phyloP scores from a whole-genome alignment of 768 basidiomycete species.

The Auricularia auricula-judae region DNA sequence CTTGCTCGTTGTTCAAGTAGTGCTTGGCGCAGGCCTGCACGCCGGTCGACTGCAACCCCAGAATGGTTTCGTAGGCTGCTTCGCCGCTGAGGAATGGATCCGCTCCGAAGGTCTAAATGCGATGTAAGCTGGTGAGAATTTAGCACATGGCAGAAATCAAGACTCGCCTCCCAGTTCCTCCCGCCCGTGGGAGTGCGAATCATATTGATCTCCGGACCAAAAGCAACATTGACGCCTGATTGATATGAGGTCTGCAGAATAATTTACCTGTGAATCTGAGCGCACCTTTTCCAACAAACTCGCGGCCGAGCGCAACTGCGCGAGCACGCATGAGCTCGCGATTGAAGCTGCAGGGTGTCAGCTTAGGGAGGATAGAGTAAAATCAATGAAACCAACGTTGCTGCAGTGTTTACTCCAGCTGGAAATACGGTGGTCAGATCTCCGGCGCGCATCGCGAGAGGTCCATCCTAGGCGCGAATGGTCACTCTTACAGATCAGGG shows the following conservation, averaged over 20 bases:
- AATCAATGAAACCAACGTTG: constrained; percentile 30
- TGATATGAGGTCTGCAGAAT: constrained; percentile 30
- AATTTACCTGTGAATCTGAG: constrained; percentile 30
- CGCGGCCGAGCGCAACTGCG: constrained; percentile 71
- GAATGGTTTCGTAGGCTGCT: constrained; percentile 61
- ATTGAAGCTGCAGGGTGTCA: constrained; percentile 35
- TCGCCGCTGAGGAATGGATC: constrained; percentile 82
- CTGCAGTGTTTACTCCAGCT: constrained; percentile 67
- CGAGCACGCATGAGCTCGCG: constrained; percentile 66
- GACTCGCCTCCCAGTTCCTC: constrained; percentile 71
- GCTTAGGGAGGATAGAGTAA: background rate
- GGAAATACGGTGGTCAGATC: constrained; percentile 75
- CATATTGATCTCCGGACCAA: constrained; percentile 77
- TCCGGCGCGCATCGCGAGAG: constrained; percentile 64
- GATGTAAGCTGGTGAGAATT: background rate
- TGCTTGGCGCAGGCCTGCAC: constrained; percentile 86
- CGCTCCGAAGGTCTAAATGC: constrained; percentile 52
- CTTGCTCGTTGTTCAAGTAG: constrained; percentile 27
- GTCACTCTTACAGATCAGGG: background rate
- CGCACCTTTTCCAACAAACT: constrained; percentile 76
- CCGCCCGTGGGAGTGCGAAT: constrained; percentile 64
- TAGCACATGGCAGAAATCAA: background rate
- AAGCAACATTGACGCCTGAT: background rate
- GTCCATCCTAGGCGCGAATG: constrained; percentile 40
- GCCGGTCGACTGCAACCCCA: constrained; percentile 68